Evolutionary conservation across 2,329 filamentous ascomycete species (phyloP).

Genomic region (Hypoxylon sp.): DNA sequence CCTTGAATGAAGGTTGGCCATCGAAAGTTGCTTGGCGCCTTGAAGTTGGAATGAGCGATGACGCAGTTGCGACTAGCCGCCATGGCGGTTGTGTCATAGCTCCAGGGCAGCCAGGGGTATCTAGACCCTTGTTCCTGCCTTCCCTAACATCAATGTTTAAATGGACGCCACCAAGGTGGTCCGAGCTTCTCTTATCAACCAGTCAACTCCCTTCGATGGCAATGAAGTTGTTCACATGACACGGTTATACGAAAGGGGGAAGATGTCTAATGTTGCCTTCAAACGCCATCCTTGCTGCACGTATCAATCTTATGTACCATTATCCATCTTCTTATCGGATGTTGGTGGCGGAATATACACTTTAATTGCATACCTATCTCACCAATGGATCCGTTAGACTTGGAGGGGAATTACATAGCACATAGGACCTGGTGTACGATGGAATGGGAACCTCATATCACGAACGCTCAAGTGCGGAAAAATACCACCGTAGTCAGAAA

Average conservation of each 20-base stretch:
- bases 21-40: conserved; percentile 22
- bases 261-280: neutral
- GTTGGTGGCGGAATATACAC: neutral
- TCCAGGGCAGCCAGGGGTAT: conserved; percentile 31
- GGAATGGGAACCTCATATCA: neutral
- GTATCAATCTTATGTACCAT: neutral
- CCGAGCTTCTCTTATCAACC: conserved; percentile 12
- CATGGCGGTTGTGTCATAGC: conserved; percentile 20
- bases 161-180: conserved; percentile 5
- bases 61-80: conserved; percentile 44
- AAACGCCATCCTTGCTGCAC: neutral
- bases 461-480: neutral
- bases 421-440: neutral
- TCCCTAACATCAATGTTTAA: conserved; percentile 5
- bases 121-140: conserved; percentile 19
- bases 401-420: neutral
- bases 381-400: too few species aligned
- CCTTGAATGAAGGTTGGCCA: conserved; percentile 14
- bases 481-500: conserved; percentile 1
- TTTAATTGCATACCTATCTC: neutral
- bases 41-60: conserved; percentile 43
- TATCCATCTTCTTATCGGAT: neutral
- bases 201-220: too few species aligned
- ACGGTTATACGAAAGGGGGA: neutral
- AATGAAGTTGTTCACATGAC: conserved; percentile 6